Base-by-base conservation (phyloP, 2,329 filamentous ascomycete genomes). In the Onygena corvina region DNA sequence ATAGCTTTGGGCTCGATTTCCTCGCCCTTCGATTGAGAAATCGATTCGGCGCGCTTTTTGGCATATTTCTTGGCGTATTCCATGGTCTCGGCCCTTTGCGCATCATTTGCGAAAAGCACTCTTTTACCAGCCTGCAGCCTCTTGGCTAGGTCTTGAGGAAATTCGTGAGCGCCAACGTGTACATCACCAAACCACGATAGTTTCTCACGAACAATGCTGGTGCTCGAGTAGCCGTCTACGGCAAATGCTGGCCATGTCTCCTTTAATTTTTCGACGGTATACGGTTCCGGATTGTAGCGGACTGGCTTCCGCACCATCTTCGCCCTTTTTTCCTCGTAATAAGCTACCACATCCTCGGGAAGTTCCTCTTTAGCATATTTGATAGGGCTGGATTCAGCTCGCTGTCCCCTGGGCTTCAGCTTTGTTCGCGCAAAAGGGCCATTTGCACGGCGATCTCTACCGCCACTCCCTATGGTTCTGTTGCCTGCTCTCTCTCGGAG, bases 161-260 rank as follows among this genome's bases (percentile, higher is more conserved):
- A 57, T 18, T 65, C 57, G 49, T 65, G 64, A 30, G 64, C 63
- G 56, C 63, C 59, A 12, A 62, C 52, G 45, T 59, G 61, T 27
- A 63, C 65, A 12, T 59, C 64, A 46, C 65, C 62, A 47, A 66
- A 53, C 49, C 53, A 59, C 3, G 60, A 59, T 14, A 69, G 52
- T 51, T 67, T 66, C 45, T 66, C 63, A 21, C 61, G 48, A 20
- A 68, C 55, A 7, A 59, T 59, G 23, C 59, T 60, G 4, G 58
- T 57, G 29, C 56, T 58, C 2, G 58, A 59, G 23, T 47, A 42
- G 5, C 52, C 45, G 30, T 60, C 59, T 1, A 62, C 63, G 1
- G 67, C 65, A 6, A 69, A 50, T 23, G 65, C 59, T 16, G 67
- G 67, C 67, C 67, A 69, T 8, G 65, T 69, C 23, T 65, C 58